These are phyloP conservation scores for Lentithecium fluviatile DNA, from an alignment of 495 filamentous ascomycete species.

Conservation along the genomic window DNA sequence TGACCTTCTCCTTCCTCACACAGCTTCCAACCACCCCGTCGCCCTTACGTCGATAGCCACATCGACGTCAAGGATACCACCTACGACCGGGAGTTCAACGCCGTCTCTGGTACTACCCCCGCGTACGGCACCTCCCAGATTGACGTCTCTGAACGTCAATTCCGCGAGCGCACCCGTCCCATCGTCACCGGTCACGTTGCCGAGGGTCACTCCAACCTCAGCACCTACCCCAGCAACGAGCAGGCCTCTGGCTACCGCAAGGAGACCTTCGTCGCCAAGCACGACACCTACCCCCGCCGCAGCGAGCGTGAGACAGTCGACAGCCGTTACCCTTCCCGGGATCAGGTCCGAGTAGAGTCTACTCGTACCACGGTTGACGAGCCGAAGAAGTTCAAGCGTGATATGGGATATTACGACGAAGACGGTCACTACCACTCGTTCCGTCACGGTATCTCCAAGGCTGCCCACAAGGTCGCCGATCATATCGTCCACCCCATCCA, in stretches of 20 bases:
- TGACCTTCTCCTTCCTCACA: conserved; percentile 52
- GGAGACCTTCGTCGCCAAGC: conserved; percentile 23
- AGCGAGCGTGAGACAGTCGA: conserved; percentile 29
- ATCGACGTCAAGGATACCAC: conserved; percentile 61
- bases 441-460: conserved; percentile 80
- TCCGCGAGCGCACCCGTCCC: conserved; percentile 74
- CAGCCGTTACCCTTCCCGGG: conserved; percentile 43
- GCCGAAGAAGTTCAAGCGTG: conserved; percentile 54
- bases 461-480: conserved; percentile 77
- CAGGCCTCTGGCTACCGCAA: conserved; percentile 26
- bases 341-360: conserved; percentile 42
- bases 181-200: conserved; percentile 62
- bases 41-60: conserved; percentile 54
- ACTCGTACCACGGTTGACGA: conserved; percentile 51
- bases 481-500: conserved; percentile 60
- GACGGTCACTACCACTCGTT: conserved; percentile 94
- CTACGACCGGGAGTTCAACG: conserved; percentile 53
- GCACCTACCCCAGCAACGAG: conserved; percentile 26
- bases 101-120: conserved; percentile 45
- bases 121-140: conserved; percentile 58
- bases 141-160: conserved; percentile 82
- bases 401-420: conserved; percentile 99
- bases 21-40: conserved; percentile 53
- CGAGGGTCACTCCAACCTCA: conserved; percentile 44
- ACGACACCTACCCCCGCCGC: conserved; percentile 16